Conservation (phyloP, 2,329 filamentous ascomycete species). For the Acrocalymma vagum region DNA sequence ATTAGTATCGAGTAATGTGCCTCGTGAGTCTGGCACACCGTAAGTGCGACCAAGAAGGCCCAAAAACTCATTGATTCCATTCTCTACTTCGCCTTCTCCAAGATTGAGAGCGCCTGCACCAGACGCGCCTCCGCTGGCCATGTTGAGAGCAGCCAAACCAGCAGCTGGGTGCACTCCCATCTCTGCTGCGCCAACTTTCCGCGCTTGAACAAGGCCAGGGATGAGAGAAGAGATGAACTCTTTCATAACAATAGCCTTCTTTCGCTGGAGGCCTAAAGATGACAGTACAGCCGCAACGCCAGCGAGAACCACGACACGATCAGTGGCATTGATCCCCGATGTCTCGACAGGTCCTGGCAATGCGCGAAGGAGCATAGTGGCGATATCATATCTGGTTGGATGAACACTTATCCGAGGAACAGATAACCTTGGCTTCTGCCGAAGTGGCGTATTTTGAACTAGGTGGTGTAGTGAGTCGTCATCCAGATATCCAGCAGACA, state of each 20-base stretch:
- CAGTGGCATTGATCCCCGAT: constrained; percentile 73
- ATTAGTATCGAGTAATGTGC: constrained; percentile 20
- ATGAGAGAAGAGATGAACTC: constrained; percentile 86
- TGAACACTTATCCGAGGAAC: constrained; percentile 44
- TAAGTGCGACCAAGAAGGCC: constrained; percentile 52
- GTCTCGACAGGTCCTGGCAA: constrained; percentile 64
- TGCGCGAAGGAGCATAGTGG: constrained; percentile 46
- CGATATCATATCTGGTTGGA: constrained; percentile 46
- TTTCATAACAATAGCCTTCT: constrained; percentile 88
- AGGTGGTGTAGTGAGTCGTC: constrained; percentile 61
- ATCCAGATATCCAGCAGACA: constrained; percentile 70
- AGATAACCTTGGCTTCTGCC: constrained; percentile 51
- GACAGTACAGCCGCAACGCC: constrained; percentile 90
- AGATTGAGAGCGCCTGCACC: constrained; percentile 78
- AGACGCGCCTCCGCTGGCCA: constrained; percentile 63
- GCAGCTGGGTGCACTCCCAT: constrained; percentile 95
- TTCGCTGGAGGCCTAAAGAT: constrained; percentile 79
- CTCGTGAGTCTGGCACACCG: constrained; percentile 48
- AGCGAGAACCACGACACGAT: constrained; percentile 80
- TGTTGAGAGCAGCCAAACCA: constrained; percentile 76
- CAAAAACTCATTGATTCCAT: constrained; percentile 52
- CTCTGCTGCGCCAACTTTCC: constrained; percentile 93
- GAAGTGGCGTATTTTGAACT: constrained; percentile 52
- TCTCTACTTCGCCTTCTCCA: constrained; percentile 46
- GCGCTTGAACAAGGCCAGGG: constrained; percentile 84